phyloP scores from a whole-genome alignment of 345 rosid genomes.

The Pelargonium nanum region DNA sequence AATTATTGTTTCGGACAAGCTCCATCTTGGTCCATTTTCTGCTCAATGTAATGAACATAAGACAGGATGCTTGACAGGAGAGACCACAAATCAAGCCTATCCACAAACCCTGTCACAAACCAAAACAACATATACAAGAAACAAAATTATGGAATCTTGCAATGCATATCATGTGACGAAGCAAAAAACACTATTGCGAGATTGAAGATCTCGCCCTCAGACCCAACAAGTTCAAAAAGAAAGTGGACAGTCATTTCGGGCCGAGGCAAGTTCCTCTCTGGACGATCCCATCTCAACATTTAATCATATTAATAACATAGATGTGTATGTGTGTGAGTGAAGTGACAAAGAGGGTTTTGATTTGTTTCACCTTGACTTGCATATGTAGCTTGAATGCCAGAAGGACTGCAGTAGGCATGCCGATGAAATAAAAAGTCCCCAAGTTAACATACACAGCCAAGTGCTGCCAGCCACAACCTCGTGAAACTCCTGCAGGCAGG shows the following conservation, averaged over 20 bases:
- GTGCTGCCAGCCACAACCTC: constrained; percentile 78
- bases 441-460: constrained; percentile 42
- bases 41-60: constrained; percentile 29
- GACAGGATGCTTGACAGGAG: constrained; percentile 30
- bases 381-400: constrained; percentile 47
- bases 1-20: too few species aligned
- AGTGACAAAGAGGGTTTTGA: too few species aligned
- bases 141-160: background rate
- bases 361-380: constrained; percentile 31
- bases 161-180: background rate
- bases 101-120: constrained; percentile 53
- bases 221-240: too few species aligned
- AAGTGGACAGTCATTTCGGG: too few species aligned
- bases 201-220: background rate
- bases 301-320: too few species aligned
- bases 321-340: background rate
- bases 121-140: background rate
- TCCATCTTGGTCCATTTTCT: constrained; percentile 42
- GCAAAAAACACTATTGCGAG: too few species aligned
- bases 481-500: constrained; percentile 39
- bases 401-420: constrained; percentile 36
- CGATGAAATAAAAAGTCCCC: constrained; percentile 37
- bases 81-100: constrained; percentile 61
- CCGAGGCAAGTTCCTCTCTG: too few species aligned
- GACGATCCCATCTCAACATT: too few species aligned